Conservation (phyloP, 306 rosid genomes). For the Prunus mira region DNA sequence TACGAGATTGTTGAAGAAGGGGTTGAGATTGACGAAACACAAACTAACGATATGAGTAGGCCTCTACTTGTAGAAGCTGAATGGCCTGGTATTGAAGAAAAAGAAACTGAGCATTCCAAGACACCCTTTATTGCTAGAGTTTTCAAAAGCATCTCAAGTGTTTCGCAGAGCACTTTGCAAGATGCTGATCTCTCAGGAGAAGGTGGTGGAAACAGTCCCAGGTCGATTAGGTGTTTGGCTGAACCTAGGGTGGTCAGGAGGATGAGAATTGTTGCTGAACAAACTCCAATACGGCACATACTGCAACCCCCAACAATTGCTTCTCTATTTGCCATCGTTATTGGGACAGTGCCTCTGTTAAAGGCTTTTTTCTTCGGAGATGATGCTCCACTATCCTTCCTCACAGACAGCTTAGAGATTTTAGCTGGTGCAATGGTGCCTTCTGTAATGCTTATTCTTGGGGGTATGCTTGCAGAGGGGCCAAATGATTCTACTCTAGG, state of each 20-base stretch:
- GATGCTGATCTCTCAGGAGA: constrained; percentile 46
- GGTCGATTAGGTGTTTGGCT: constrained; percentile 72
- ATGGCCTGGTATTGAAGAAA: constrained; percentile 95
- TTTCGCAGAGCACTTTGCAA: constrained; percentile 42
- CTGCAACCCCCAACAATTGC: constrained; percentile 92
- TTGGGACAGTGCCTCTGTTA: constrained; percentile 69
- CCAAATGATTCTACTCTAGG: constrained; percentile 77
- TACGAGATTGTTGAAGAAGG: constrained; percentile 73
- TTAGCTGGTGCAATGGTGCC: constrained; percentile 79
- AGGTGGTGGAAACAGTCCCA: constrained; percentile 47
- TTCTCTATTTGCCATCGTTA: constrained; percentile 69
- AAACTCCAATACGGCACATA: constrained; percentile 75
- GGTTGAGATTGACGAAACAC: constrained; percentile 37
- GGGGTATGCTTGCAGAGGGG: constrained; percentile 94
- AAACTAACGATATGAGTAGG: constrained; percentile 48
- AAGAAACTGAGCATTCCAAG: constrained; percentile 83
- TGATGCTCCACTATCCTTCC: constrained; percentile 63
- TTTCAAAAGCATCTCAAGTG: constrained; percentile 51
- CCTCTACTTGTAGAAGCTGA: constrained; percentile 93
- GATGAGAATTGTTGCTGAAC: constrained; percentile 74
- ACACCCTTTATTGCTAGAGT: constrained; percentile 67
- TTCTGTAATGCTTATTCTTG: constrained; percentile 85
- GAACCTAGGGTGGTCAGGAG: constrained; percentile 78
- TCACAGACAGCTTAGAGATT: constrained; percentile 72
- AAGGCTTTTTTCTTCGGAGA: constrained; percentile 64